Evolutionary conservation across 306 rosid species (phyloP).

Genomic region (Bauhinia variegata): DNA sequence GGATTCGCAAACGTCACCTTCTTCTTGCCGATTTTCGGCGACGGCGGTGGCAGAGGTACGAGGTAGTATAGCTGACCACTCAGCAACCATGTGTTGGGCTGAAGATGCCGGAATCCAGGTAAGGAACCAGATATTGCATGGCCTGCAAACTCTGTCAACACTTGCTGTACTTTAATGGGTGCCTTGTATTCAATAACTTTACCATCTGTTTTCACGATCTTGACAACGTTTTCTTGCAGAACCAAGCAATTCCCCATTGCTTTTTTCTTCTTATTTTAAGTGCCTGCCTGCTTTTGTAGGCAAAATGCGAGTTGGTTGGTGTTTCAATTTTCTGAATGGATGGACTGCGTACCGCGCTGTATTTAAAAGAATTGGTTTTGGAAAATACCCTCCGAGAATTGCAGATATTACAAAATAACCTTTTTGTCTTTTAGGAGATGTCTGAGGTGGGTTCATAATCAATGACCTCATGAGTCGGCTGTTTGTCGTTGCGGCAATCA

Average conservation of each 20-base stretch:
- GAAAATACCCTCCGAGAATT: constrained; percentile 38
- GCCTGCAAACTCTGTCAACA: constrained; percentile 64
- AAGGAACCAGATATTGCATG: constrained; percentile 65
- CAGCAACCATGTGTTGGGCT: constrained; percentile 55
- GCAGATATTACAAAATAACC: constrained; percentile 51
- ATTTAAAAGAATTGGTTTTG: constrained; percentile 38
- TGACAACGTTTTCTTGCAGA: constrained; percentile 52
- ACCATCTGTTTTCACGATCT: constrained; percentile 75
- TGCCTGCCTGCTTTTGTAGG: constrained; percentile 13
- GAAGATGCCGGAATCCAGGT: constrained; percentile 50
- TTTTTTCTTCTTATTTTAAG: neutral
- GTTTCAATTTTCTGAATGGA: no score
- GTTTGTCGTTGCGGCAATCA: no score
- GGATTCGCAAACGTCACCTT: constrained; percentile 76
- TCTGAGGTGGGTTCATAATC: neutral
- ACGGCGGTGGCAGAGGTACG: constrained; percentile 45
- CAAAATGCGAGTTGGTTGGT: no score
- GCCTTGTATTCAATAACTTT: constrained; percentile 73
- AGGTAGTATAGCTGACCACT: constrained; percentile 62
- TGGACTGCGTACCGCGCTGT: no score
- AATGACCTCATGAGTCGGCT: no score
- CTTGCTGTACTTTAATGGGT: constrained; percentile 59
- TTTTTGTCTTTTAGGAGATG: constrained; percentile 15
- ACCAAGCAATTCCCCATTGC: constrained; percentile 86
- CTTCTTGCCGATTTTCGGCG: constrained; percentile 43